Base-by-base conservation (phyloP, 1,284 basidiomycete genomes). In the Puccinia triticina region DNA sequence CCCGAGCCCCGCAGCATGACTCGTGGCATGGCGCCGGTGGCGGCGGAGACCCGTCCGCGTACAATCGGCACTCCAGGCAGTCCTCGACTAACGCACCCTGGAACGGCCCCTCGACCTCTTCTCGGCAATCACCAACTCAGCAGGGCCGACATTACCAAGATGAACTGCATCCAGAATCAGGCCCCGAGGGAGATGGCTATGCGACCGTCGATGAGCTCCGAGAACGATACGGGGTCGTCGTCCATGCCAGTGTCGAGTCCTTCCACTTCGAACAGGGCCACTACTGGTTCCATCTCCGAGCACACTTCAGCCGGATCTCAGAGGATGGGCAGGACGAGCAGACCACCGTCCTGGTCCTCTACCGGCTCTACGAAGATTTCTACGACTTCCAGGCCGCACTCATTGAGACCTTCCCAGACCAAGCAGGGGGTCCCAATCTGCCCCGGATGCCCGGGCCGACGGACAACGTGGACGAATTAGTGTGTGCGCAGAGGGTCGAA, bases 361-460 rank as follows among this genome's bases (percentile, higher is more conserved):
- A 97, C 88, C 91, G 97, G 72, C 91, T 94, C 23, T 99, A 99
- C 89, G 94, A 96, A 86, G 96, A 99, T 87, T 99, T 99, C 88
- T 97, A 96, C 89, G 94, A 96, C 85, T 98, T 98, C 87, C 97
- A 99, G 86, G 93, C 97, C 80, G 89, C 91, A 10, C 90, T 99
- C 48, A 90, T 98, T 83, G 91, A 95, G 76, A 89, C 90, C 0
- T 97, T 96, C 87, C 95, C 95, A 4, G 89, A 90, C 75, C 96
- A 98, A 88, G 95, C 94, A 21, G 96, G 46, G 14, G 69, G 14
- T 12, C 40, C 53, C 83, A 85, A 40, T 90, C 96, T 99, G 61
- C 96, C 96, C 0, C 96, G 91, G 88, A 98, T 98, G 96, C 96
- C 96, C 12, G 96, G 96, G 0, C 96, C 95, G 8, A 91, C 93